A percentile compares a stretch with the other conserved stretches of the same genome.
Conservation (phyloP, 2,329 filamentous ascomycete species). For the Trichophaea hybrida region DNA sequence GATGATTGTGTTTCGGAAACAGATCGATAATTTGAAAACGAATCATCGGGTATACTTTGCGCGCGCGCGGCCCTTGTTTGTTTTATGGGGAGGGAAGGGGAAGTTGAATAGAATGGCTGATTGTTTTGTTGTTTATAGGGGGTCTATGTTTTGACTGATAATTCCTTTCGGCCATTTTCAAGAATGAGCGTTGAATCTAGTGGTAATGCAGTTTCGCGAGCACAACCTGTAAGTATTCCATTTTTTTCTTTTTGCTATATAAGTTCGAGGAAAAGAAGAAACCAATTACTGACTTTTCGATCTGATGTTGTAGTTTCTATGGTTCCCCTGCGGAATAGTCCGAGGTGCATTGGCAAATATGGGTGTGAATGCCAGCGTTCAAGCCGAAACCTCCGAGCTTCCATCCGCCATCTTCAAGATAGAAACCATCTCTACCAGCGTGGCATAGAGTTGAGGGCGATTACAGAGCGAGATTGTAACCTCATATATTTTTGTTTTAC, state of each 20-base stretch:
- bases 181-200: slow-evolving; percentile 76
- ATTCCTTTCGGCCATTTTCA: slow-evolving; percentile 72
- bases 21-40: slow-evolving; percentile 96
- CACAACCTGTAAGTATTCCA: slow-evolving; percentile 53
- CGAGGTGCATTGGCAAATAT: slow-evolving; percentile 82
- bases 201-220: slow-evolving; percentile 56
- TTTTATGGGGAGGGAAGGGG: neutral
- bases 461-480: neutral
- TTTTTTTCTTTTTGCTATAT: neutral
- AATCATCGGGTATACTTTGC: slow-evolving; percentile 60
- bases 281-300: neutral
- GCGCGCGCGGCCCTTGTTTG: neutral
- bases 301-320: slow-evolving; percentile 54
- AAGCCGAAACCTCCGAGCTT: slow-evolving; percentile 76
- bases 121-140: slow-evolving; percentile 40
- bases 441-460: slow-evolving; percentile 3
- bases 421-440: slow-evolving; percentile 16
- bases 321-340: slow-evolving; percentile 88
- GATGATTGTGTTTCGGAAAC: slow-evolving; percentile 87
- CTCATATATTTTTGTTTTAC: neutral
- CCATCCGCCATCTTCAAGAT: slow-evolving; percentile 91
- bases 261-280: neutral
- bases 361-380: slow-evolving; percentile 79
- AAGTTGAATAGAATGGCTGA: neutral
- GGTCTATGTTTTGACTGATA: slow-evolving; percentile 91